Evolutionary conservation across 169 alveolate genomes (phyloP), one percentile per base, ranked within the genome.

Genomic region (Pseudocohnilembus persalinus): DNA sequence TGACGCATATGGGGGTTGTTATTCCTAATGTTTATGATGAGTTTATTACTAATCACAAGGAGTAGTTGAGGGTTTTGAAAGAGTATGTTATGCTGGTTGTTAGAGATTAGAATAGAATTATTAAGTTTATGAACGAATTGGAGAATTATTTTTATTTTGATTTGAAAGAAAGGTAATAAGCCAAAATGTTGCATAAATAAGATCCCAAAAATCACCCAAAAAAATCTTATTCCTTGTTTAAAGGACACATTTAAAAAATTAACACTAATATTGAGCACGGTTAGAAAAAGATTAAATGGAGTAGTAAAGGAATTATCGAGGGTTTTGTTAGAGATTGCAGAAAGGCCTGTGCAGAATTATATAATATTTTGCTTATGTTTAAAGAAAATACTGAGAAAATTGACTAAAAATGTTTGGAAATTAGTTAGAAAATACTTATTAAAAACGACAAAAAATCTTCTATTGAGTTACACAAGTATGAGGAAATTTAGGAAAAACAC

Each of bases 41-140:
- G 73, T 86, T 86, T 78, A 90, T 96, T 32, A 85, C 94, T 33
- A 86, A 85, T 64, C 94, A 93, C 73, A 94, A 93, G 73, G 99
- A 97, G 82, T 83, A 93, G 32, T 87, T 97, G 29, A 92, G 98
- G 73, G 89, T 94, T 26, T 85, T 96, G 33, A 95, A 97, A 87
- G 98, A 96, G 88, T 96, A 96, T 81, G 98, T 96, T 26, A 92
- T 96, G 93, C 89, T 94, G 28, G 97, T 97, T 34, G 99, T 97
- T 16, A 91, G 97, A 81, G 98, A 96, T 80, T 95, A 96, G 88
- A 97, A 97, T 85, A 94, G 83, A 35, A 95, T 97, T 85, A 92
- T 96, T 73, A 92, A 92, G 32, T 89, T 90, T 16, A 93, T 95
- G 83, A 81, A 91, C 79, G 94, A 93, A 1, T 91, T 91, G 81